A percentile compares a stretch with the other conserved stretches of the same genome.
phyloP scores from a whole-genome alignment of 345 rosid species.

The Iberis pinnata region DNA sequence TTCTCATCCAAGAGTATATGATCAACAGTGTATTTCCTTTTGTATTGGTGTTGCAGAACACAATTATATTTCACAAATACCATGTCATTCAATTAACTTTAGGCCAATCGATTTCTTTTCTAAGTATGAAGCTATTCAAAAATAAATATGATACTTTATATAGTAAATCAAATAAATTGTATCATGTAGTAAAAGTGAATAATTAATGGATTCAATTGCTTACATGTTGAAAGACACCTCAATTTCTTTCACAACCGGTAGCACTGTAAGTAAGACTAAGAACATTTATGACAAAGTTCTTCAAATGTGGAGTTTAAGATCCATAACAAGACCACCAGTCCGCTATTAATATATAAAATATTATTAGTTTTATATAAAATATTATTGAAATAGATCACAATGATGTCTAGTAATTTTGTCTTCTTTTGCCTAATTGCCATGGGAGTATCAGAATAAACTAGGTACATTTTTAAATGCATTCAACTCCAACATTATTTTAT shows the following conservation, averaged over 20 bases:
- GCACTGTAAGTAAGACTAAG: not conserved
- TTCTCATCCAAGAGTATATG: not conserved
- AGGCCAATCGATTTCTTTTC: not conserved
- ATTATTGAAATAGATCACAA: not conserved
- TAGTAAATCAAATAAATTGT: not conserved
- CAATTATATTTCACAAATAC: not conserved
- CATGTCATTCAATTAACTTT: not conserved
- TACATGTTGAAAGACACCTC: slow-evolving; percentile 1
- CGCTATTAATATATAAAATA: not conserved
- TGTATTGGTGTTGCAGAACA: not conserved
- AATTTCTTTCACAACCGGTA: not conserved
- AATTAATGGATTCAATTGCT: not conserved
- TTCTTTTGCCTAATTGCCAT: not conserved
- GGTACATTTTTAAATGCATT: not conserved
- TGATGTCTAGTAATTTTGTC: not conserved
- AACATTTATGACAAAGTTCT: not conserved
- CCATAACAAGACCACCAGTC: slow-evolving; percentile 6
- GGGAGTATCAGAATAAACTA: not conserved
- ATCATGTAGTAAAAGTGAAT: not conserved
- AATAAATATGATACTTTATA: not conserved
- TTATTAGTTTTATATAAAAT: no score
- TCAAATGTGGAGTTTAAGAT: not conserved
- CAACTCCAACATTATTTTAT: not conserved
- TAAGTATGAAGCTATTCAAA: not conserved
- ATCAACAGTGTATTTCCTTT: not conserved